Evolutionary conservation across 83 land plant species (phyloP).

Genomic region (Picea mariana): DNA sequence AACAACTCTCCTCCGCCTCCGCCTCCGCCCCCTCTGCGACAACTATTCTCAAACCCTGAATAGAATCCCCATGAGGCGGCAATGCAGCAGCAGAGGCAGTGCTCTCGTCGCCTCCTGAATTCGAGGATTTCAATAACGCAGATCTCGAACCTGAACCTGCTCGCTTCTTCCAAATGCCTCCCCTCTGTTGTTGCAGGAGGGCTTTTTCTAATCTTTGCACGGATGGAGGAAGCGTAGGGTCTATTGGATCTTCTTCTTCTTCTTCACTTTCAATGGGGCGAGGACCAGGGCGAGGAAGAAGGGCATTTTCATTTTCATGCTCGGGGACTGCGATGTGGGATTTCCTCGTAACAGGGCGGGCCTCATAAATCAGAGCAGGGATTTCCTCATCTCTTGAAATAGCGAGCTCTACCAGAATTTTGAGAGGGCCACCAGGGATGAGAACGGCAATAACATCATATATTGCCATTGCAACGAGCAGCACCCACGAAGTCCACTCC

Average conservation of each 20-base stretch:
- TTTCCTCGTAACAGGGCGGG: slow-evolving; percentile 56
- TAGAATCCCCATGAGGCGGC: background rate
- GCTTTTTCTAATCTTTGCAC: background rate
- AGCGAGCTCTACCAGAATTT: slow-evolving; percentile 65
- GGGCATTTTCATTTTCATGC: too few relatives aligned
- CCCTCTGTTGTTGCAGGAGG: background rate
- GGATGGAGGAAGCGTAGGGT: background rate
- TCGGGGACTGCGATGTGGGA: background rate
- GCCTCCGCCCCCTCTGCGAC: slow-evolving; percentile 24
- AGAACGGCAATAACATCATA: slow-evolving; percentile 95
- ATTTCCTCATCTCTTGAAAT: slow-evolving; percentile 90
- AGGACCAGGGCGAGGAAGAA: background rate
- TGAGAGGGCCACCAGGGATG: slow-evolving; percentile 89
- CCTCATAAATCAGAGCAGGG: slow-evolving; percentile 95
- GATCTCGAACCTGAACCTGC: background rate
- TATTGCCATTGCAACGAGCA: slow-evolving; percentile 84
- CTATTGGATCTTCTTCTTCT: background rate
- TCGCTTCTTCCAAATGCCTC: slow-evolving; percentile 11
- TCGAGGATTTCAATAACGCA: background rate
- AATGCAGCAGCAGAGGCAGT: background rate
- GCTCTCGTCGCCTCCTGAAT: slow-evolving; percentile 1
- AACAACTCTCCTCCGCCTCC: background rate
- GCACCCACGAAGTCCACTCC: slow-evolving; percentile 98
- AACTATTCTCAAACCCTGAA: slow-evolving; percentile 11
- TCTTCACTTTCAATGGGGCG: background rate